Base-by-base conservation (phyloP, 768 basidiomycete species). In the Lactarius vividus region DNA sequence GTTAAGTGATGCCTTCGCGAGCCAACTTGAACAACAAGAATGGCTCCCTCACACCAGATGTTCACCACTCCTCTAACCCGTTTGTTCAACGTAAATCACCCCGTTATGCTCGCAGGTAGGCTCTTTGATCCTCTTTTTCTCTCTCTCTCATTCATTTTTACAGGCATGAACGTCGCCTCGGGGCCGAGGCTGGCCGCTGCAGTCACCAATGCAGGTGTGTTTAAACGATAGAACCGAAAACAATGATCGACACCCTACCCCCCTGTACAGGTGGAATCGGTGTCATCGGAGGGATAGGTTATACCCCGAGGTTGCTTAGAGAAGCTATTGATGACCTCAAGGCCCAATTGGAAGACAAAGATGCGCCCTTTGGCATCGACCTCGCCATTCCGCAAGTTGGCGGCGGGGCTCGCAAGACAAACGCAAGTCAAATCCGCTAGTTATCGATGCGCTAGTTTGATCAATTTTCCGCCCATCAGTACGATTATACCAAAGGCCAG, bases 101-200 rank as follows among this genome's bases (percentile, higher is more conserved):
- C 92, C 6, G 87, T 94, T 73, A 87, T 94, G 84, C 81, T 94
- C 33, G 92, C 92, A 70, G 90, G 88, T 74, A 72, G 62, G 72
- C 65, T 33, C 29, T 20, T 16, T 35, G 15, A 20, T 20, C n/a
- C n/a, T n/a, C n/a, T 26, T 40, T 56, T 57, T 40, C n/a, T 52
- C 9, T 8, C 28, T 20, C 9, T 35, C 29, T 65, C 55, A 68
- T 59, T 18, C 8, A n/a, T 37, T 10, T 2, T 4, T 58, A 29
- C 40, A 77, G 84, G 88, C 62, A 93, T 94, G 92, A 92, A 91
- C 73, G 87, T 94, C 37, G 92, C 92, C 59, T 90, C 92, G 56
- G 91, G 91, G 7, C 91, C 92, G 13, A 88, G 82, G 75, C 78
- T 95, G 9, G 93, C 93, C 23, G 94, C 92, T 26, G 86, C 91